phyloP scores from a whole-genome alignment of 495 filamentous ascomycete genomes.

The Podospora australis region DNA sequence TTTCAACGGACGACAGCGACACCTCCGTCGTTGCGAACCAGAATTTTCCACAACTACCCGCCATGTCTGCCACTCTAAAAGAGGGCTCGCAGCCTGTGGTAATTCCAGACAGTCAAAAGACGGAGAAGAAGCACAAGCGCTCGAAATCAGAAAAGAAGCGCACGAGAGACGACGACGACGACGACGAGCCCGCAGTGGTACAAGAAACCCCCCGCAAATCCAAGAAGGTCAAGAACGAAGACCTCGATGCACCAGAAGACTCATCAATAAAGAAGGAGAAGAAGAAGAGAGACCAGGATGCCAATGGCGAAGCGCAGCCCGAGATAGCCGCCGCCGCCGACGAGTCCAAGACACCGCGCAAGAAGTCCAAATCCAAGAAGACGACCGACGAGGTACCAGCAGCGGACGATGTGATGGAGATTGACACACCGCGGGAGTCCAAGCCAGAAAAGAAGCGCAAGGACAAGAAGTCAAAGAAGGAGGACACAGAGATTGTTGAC shows the following conservation, averaged over 20 bases:
- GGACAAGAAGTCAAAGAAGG: conserved; percentile 30
- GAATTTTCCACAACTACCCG: conserved; percentile 1
- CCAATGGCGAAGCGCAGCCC: conserved; percentile 6
- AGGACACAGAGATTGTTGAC: conserved; percentile 4
- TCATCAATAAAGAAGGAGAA: conserved; percentile 18
- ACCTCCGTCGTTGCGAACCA: not conserved
- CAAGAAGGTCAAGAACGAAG: conserved; percentile 35
- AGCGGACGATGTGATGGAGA: conserved; percentile 14
- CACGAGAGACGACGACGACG: conserved; percentile 35
- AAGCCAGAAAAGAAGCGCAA: conserved; percentile 17
- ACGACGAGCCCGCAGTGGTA: conserved; percentile 24
- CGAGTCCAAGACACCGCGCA: conserved; percentile 8
- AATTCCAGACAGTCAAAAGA: conserved; percentile 7
- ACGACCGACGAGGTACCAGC: conserved; percentile 5
- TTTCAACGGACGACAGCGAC: not conserved
- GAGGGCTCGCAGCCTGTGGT: conserved; percentile 6
- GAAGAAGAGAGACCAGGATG: conserved; percentile 13
- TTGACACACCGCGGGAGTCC: conserved; percentile 16
- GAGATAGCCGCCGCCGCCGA: conserved; percentile 2
- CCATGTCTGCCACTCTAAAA: conserved; percentile 17
- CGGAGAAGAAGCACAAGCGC: conserved; percentile 31
- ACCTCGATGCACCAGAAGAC: not conserved
- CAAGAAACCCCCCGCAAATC: conserved; percentile 31
- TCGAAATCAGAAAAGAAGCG: conserved; percentile 38
- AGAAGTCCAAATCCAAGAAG: conserved; percentile 21